A percentile compares a stretch with the other conserved stretches of the same genome.
phyloP scores from a whole-genome alignment of 192 early-diverging fungal genomes.

The Kappamyces sp. region DNA sequence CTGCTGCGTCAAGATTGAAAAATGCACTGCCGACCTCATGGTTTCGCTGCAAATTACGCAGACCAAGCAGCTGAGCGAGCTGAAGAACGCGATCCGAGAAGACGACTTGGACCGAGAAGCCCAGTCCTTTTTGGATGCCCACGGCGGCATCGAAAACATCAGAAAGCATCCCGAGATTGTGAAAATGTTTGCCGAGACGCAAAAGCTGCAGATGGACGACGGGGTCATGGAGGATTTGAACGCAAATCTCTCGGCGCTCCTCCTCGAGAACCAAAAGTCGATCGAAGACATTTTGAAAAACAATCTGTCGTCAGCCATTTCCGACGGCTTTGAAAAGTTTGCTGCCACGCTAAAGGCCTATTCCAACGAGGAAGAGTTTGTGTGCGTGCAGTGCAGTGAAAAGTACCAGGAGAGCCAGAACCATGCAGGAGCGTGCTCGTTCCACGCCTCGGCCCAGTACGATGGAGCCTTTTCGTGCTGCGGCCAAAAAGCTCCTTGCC shows the following conservation, averaged over 20 bases:
- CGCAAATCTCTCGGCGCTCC: conserved; percentile 3
- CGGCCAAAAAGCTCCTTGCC: conserved; percentile 3
- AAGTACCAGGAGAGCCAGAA: conserved; percentile 16
- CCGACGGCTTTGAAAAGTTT: conserved; percentile 17
- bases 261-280: conserved; percentile 10
- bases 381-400: conserved; percentile 18
- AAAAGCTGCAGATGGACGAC: conserved; percentile 14
- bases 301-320: conserved; percentile 16
- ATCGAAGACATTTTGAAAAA: conserved; percentile 13
- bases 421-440: conserved; percentile 8
- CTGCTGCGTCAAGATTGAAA: conserved; percentile 30
- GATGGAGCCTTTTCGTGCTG: conserved; percentile 3
- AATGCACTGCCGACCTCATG: conserved; percentile 46
- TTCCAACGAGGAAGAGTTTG: conserved; percentile 4
- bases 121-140: conserved; percentile 29
- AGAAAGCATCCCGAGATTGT: conserved; percentile 19
- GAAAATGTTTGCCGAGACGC: conserved; percentile 6
- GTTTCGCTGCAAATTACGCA: conserved; percentile 51
- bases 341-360: background rate
- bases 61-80: conserved; percentile 39
- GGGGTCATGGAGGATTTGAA: conserved; percentile 14
- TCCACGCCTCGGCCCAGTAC: conserved; percentile 2
- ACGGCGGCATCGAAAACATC: conserved; percentile 35
- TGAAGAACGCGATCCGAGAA: conserved; percentile 24
- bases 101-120: conserved; percentile 44